A percentile compares a stretch with the other conserved stretches of the same genome.
Conservation (phyloP, 306 rosid species). For the Ammopiptanthus mongolicus region DNA sequence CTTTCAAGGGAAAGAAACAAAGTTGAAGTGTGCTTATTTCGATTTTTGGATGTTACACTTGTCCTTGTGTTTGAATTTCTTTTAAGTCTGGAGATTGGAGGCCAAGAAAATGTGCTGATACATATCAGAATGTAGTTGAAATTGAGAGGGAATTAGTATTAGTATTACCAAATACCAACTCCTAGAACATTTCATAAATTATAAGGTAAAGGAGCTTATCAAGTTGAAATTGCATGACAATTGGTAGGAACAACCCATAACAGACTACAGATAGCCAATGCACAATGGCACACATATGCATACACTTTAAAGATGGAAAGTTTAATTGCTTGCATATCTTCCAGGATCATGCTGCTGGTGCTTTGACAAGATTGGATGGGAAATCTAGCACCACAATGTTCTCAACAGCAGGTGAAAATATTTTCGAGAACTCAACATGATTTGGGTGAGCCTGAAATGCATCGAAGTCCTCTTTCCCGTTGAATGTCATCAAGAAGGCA, state of each 20-base stretch:
- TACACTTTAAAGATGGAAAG: constrained; percentile 1
- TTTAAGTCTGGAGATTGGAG: background rate
- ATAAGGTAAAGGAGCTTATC: background rate
- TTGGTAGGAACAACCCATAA: background rate
- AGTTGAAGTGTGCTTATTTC: background rate
- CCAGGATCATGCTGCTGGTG: constrained; percentile 26
- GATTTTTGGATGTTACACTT: background rate
- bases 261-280: background rate
- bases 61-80: background rate
- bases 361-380: constrained; percentile 57
- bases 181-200: constrained; percentile 14
- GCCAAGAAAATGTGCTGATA: background rate
- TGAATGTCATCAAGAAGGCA: constrained; percentile 75
- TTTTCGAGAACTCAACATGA: constrained; percentile 65
- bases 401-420: constrained; percentile 72
- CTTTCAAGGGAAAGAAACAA: background rate
- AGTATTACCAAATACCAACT: constrained; percentile 1
- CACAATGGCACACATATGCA: constrained; percentile 18
- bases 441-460: constrained; percentile 59
- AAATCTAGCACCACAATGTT: constrained; percentile 85
- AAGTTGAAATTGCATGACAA: constrained; percentile 17
- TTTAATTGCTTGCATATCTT: constrained; percentile 5
- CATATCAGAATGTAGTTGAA: background rate
- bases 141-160: background rate
- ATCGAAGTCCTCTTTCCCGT: constrained; percentile 58